Evolutionary conservation across 768 basidiomycete species (phyloP), one percentile per base, ranked within the genome.

Genomic region (Lyophyllum shimeji): DNA sequence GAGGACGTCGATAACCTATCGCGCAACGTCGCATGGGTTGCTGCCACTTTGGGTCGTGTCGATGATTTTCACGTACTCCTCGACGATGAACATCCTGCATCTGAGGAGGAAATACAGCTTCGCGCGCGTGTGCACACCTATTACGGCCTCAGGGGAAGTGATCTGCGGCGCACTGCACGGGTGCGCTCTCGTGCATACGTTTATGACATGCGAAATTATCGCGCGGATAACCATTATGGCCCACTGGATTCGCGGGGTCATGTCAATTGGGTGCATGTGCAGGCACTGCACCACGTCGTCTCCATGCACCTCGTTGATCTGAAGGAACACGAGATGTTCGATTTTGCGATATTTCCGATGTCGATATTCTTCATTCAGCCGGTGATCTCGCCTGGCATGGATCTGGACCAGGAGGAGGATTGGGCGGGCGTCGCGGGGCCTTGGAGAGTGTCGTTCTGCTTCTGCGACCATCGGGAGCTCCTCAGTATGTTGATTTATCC

Each of bases 401-500:
- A 76, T 53, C 56, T 77, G 48, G 67, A 72, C 40, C 61, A 67
- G 42, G 72, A 69, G 49, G 56, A 62, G 43, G 85, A 86, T 65
- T 85, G 85, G 84, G 83, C 79, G 1, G 82, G 83, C 2, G 68
- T 89, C 0, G 72, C 74, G 29, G 88, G 87, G 0, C 29, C 67
- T 15, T 90, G 88, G 88, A 69, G 72, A 3, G 77, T 83, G 12
- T 77, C 81, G n/a, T 89, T 87, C 62, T 83, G 80, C 50, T 90
- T 86, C 63, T 78, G 81, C 50, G 87, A 90, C 65, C 87, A 90
- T 62, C 70, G 84, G 5, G 84, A 85, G 46, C 74, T 90, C 34
- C 61, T 87, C 40, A 69, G 87, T 89, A 62, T 67, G 86, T 73
- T 13, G 49, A 31, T 31, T 13, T 68, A 24, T 61, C 64, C 50